Conservation (phyloP, 768 basidiomycete species). For the Lepiota brunneoincarnata region DNA sequence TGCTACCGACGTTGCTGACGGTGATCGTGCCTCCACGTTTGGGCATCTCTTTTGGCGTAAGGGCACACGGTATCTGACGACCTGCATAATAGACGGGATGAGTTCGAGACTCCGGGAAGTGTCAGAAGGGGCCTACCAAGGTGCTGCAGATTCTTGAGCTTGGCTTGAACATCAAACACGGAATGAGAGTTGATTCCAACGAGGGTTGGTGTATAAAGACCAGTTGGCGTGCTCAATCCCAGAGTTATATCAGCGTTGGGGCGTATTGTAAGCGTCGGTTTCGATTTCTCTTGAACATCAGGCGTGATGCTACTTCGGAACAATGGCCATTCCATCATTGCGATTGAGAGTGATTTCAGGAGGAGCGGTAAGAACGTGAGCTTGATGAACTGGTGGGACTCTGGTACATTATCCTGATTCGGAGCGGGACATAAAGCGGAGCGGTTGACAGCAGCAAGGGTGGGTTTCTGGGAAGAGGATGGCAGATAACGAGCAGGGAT, state of each 20-base stretch:
- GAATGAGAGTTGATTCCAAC: slow-evolving; percentile 49
- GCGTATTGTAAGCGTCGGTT: slow-evolving; percentile 71
- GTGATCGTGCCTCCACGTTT: slow-evolving; percentile 75
- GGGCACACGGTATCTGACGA: slow-evolving; percentile 60
- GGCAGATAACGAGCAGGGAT: slow-evolving; percentile 60
- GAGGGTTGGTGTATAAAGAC: slow-evolving; percentile 80
- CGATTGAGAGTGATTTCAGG: slow-evolving; percentile 74
- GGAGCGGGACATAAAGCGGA: slow-evolving; percentile 38
- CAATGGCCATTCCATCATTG: slow-evolving; percentile 84
- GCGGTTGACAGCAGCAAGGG: slow-evolving; percentile 32
- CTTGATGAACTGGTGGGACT: slow-evolving; percentile 54
- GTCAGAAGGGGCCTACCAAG: not conserved
- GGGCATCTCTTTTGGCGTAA: slow-evolving; percentile 70
- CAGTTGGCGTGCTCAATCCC: slow-evolving; percentile 78
- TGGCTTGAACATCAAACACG: slow-evolving; percentile 60
- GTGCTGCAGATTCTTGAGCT: slow-evolving; percentile 52
- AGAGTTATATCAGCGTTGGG: slow-evolving; percentile 72
- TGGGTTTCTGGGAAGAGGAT: slow-evolving; percentile 12
- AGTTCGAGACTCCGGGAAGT: not conserved
- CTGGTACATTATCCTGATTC: slow-evolving; percentile 39
- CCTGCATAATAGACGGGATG: slow-evolving; percentile 41
- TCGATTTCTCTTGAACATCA: slow-evolving; percentile 26
- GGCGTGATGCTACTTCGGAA: slow-evolving; percentile 74
- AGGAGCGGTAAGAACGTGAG: slow-evolving; percentile 84
- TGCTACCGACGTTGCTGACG: slow-evolving; percentile 78